phyloP scores from a whole-genome alignment of 345 rosid species.

The Salix exigua region DNA sequence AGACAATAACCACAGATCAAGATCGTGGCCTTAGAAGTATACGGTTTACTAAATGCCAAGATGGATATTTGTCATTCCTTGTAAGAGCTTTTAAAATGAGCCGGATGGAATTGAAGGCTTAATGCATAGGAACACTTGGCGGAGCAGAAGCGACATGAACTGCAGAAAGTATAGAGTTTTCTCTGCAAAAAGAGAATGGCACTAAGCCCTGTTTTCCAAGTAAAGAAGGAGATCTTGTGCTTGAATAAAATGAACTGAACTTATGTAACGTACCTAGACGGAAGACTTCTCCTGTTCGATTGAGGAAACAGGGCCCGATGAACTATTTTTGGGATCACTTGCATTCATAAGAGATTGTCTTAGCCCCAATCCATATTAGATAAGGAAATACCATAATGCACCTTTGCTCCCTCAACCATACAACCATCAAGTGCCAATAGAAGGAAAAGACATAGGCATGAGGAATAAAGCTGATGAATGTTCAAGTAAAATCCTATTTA shows the following conservation, averaged over 20 bases:
- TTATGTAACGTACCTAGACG: slow-evolving; percentile 19
- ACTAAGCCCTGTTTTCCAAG: not conserved
- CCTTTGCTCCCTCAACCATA: slow-evolving; percentile 59
- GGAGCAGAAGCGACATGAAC: not conserved
- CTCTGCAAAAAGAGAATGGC: not conserved
- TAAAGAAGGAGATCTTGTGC: not conserved
- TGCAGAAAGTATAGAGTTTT: not conserved
- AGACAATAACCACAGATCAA: not conserved
- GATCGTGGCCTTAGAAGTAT: not conserved
- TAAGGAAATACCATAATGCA: slow-evolving; percentile 78
- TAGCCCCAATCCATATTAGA: slow-evolving; percentile 89
- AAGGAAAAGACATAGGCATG: not conserved
- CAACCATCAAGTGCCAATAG: not conserved
- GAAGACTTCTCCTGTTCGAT: slow-evolving; percentile 32
- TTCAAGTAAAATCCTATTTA: slow-evolving; percentile 7
- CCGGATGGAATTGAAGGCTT: not conserved
- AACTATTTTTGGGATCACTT: slow-evolving; percentile 23
- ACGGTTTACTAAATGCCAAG: not conserved
- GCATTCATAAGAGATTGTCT: slow-evolving; percentile 65
- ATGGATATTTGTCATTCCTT: not conserved
- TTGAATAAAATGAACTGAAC: not conserved
- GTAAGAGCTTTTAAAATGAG: not conserved
- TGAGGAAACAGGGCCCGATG: slow-evolving; percentile 20
- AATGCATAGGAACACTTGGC: not conserved
- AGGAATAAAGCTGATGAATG: not conserved